A percentile compares a stretch with the other conserved stretches of the same genome.
phyloP scores from a whole-genome alignment of 306 rosid species.

The Cajanus cajan region DNA sequence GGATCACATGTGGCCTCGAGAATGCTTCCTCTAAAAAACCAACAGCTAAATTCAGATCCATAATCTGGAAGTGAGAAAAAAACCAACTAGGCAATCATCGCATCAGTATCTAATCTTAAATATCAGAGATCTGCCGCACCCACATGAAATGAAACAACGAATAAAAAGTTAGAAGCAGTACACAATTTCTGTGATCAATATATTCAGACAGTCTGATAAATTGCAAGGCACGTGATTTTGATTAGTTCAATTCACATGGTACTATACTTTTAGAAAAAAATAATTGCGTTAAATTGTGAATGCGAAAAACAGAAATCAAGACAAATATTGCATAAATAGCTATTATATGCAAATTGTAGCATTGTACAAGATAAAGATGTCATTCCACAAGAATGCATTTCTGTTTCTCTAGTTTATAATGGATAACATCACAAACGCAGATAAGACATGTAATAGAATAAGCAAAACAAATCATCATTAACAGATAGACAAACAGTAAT shows the following conservation, averaged over 20 bases:
- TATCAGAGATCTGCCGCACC: constrained; percentile 30
- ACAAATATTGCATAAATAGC: background rate
- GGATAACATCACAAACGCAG: background rate
- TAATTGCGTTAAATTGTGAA: background rate
- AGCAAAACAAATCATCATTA: background rate
- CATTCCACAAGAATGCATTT: background rate
- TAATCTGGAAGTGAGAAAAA: constrained; percentile 13
- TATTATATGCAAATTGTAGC: background rate
- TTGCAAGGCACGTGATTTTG: background rate
- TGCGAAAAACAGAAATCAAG: background rate
- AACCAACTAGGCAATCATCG: constrained; percentile 22
- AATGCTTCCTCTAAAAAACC: constrained; percentile 28
- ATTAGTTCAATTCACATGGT: background rate
- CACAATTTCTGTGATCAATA: background rate
- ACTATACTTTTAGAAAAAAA: background rate
- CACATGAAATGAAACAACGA: constrained; percentile 16
- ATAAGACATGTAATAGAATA: background rate
- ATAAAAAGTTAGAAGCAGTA: background rate
- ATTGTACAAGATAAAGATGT: background rate
- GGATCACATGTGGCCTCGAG: constrained; percentile 30
- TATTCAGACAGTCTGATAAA: background rate
- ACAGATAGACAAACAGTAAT: background rate
- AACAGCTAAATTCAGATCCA: constrained; percentile 13
- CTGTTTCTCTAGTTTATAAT: background rate
- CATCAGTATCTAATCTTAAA: constrained; percentile 33